Percentiles rank a stretch among this genome's conserved stretches.
These are phyloP conservation scores for Candolleomyces efflorescens DNA, from an alignment of 768 basidiomycete genomes.

Conservation along the genomic window DNA sequence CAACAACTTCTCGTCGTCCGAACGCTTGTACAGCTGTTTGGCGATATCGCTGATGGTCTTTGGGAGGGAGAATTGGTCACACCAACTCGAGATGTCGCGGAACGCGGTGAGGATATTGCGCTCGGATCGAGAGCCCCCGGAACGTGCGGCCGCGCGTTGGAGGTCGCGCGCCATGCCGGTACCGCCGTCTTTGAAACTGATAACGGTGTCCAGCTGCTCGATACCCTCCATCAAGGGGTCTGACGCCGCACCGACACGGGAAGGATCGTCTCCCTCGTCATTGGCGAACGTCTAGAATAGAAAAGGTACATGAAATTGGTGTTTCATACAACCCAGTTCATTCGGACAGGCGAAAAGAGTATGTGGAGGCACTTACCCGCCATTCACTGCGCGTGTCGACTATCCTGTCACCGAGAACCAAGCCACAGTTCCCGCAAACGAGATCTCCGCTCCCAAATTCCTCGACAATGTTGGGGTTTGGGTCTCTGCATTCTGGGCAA, in stretches of 20 bases:
- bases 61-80: slow-evolving; percentile 91
- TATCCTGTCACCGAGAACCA: slow-evolving; percentile 93
- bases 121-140: slow-evolving; percentile 73
- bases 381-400: slow-evolving; percentile 99
- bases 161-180: slow-evolving; percentile 89
- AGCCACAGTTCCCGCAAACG: slow-evolving; percentile 89
- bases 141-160: slow-evolving; percentile 86
- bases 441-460: slow-evolving; percentile 98
- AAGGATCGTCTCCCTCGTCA: slow-evolving; percentile 98
- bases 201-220: slow-evolving; percentile 92
- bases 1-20: slow-evolving; percentile 91
- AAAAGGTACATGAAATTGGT: too few species aligned
- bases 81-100: slow-evolving; percentile 89
- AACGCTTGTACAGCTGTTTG: slow-evolving; percentile 95
- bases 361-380: slow-evolving; percentile 56
- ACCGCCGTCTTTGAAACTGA: slow-evolving; percentile 93
- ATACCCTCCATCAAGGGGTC: slow-evolving; percentile 93
- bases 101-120: slow-evolving; percentile 86
- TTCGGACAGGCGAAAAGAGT: background rate
- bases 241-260: slow-evolving; percentile 96
- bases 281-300: slow-evolving; percentile 92
- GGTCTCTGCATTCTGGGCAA: slow-evolving; percentile 93
- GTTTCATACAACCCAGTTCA: slow-evolving; percentile 7
- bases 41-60: slow-evolving; percentile 94
- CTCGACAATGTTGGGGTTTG: slow-evolving; percentile 92